These are phyloP conservation scores for Fraxinus sp. DNA, from an alignment of 305 asterid genomes.

Conservation along the genomic window DNA sequence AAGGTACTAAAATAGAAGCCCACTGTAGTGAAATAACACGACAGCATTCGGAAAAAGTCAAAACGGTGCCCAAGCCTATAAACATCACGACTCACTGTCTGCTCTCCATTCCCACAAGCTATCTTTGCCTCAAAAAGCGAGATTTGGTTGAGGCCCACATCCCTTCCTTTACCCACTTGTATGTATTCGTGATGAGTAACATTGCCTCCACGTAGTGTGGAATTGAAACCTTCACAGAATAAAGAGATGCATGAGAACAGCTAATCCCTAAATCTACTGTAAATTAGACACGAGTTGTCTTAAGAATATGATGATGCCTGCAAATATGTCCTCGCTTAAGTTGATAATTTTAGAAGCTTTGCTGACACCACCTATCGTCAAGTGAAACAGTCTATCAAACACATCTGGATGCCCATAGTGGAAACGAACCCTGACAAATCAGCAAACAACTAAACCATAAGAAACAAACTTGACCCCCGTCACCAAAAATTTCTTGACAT, in stretches of 20 bases:
- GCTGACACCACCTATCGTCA: conserved; percentile 96
- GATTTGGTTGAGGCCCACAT: conserved; percentile 96
- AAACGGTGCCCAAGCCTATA: conserved; percentile 95
- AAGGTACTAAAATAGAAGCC: conserved; percentile 91
- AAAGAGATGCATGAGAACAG: conserved; percentile 24
- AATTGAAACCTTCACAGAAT: conserved; percentile 72
- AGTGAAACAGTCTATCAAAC: conserved; percentile 90
- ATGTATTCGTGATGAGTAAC: conserved; percentile 97
- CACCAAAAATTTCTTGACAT: conserved; percentile 8
- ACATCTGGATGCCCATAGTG: conserved; percentile 99
- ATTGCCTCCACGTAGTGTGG: conserved; percentile 96
- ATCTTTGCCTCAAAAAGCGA: conserved; percentile 89
- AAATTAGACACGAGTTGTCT: conserved; percentile 13
- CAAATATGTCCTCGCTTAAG: conserved; percentile 93
- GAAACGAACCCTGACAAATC: conserved; percentile 79
- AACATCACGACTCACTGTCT: conserved; percentile 90
- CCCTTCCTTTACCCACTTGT: conserved; percentile 99
- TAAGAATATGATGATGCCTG: conserved; percentile 55
- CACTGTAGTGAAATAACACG: conserved; percentile 81
- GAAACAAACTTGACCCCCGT: conserved; percentile 9
- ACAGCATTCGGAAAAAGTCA: conserved; percentile 96
- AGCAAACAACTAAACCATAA: conserved; percentile 18
- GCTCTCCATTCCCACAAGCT: conserved; percentile 97
- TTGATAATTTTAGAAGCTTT: conserved; percentile 88
- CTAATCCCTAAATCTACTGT: conserved; percentile 14